phyloP scores from a whole-genome alignment of 306 rosid genomes.

The Rubus idaeus region DNA sequence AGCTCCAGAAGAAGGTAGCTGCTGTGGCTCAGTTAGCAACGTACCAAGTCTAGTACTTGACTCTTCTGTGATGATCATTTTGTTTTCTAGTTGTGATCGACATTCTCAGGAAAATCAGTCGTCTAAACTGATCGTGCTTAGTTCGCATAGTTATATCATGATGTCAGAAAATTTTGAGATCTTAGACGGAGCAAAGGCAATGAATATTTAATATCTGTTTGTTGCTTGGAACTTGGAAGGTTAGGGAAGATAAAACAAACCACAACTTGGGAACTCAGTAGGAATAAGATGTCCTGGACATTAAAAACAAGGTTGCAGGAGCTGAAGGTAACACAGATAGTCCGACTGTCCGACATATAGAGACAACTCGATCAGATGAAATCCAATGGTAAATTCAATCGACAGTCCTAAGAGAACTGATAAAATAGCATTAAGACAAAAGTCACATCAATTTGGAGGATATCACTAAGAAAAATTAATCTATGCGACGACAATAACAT shows the following conservation, averaged over 20 bases:
- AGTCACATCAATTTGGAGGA: not conserved
- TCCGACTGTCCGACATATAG: not conserved
- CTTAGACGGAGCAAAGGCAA: not conserved
- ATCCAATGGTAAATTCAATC: not conserved
- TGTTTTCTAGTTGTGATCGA: not conserved
- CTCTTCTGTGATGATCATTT: not conserved
- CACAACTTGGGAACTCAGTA: not conserved
- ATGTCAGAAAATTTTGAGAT: not conserved
- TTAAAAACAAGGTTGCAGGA: not conserved
- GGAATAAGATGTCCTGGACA: not conserved
- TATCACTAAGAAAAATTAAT: not conserved
- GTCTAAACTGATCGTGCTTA: not conserved
- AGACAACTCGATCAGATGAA: not conserved
- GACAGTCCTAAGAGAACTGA: not conserved
- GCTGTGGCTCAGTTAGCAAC: slow-evolving; percentile 31
- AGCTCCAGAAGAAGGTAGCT: slow-evolving; percentile 60
- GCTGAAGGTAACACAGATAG: not conserved
- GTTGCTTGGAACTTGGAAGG: slow-evolving; percentile 6
- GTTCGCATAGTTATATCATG: not conserved
- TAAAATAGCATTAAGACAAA: not conserved
- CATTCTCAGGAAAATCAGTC: not conserved
- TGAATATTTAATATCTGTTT: not conserved
- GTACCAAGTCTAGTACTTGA: slow-evolving; percentile 20
- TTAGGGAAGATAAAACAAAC: not conserved
- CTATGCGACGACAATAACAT: not conserved